Evolutionary conservation across 2,329 filamentous ascomycete species (phyloP), one percentile per base, ranked within the genome.

Genomic region (Lojkania enalia): DNA sequence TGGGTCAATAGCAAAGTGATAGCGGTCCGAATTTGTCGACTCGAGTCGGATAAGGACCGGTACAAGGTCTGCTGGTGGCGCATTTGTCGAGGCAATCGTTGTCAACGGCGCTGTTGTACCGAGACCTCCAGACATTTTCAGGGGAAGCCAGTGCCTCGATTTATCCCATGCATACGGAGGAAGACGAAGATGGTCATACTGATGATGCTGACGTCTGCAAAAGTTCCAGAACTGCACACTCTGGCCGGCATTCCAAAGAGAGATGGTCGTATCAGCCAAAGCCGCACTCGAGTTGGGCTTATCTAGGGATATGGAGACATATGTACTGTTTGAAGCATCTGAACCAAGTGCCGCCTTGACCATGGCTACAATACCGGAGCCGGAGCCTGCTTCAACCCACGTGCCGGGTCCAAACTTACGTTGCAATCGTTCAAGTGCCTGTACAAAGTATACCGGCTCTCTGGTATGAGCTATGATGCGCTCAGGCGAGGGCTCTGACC

Each of bases 371-470:
- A 54, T 31, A 6, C 57, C 56, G n/a, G 36, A 39, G 7, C 19
- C 23, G 6, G 5, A 5, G 21, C 36, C 36, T 13, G 36, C 36
- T 18, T 39, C 36, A 21, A 39, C 7, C 36, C 36, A 39, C 6
- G 35, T 37, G 35, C 35, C 25, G 25, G 19, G 36, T 13, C 20
- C 13, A 21, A 66, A 51, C 5, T 58, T 35, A 3, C 63, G 35
- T 0, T 60, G 42, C 0, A 78, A 46, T 1, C 74, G 50, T 23
- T 71, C 56, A 0, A 77, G 40, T 0, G 70, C 75, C 4, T 74
- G 63, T 27, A 62, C 27, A 49, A 74, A 74, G 46, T 61, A 74
- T 1, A 77, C 75, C 0, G 74, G 70, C 0, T 67, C 33, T 1
- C 74, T 51, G 59, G 73, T 70, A 38, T 77, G 74, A 0, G 63